A percentile compares a stretch with the other conserved stretches of the same genome.
Conservation (phyloP, 495 filamentous ascomycete species). For the Glonium stellatum region DNA sequence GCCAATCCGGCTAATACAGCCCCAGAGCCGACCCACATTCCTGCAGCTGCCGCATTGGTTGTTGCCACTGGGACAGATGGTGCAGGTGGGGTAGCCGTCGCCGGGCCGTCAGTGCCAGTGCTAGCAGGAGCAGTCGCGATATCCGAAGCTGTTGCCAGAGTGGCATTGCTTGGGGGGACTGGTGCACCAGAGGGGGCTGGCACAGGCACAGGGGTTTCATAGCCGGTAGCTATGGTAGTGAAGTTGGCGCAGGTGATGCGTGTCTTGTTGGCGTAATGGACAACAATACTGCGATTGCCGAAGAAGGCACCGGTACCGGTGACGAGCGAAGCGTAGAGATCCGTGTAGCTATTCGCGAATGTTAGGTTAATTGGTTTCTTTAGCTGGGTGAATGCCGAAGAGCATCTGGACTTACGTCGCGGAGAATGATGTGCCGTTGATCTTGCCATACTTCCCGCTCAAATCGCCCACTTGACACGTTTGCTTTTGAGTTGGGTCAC, state of each 20-base stretch:
- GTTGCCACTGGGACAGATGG: not conserved
- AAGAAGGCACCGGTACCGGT: conserved; percentile 58
- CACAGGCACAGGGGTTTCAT: not conserved
- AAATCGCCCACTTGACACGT: conserved; percentile 83
- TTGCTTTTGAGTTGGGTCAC: conserved; percentile 53
- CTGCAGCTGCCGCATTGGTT: not conserved
- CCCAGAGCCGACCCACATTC: not conserved
- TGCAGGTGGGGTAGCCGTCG: not conserved
- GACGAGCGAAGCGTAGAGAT: conserved; percentile 59
- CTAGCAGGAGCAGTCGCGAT: not conserved
- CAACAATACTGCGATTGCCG: conserved; percentile 69
- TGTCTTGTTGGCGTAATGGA: conserved; percentile 66
- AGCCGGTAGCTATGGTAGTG: conserved; percentile 7
- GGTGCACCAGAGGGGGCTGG: not conserved
- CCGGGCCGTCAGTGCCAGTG: not conserved
- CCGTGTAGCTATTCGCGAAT: conserved; percentile 45
- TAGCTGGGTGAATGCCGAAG: not conserved
- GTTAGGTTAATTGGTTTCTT: not conserved
- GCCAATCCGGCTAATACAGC: not conserved
- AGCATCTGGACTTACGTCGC: conserved; percentile 26
- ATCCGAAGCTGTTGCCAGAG: not conserved
- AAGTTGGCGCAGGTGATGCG: conserved; percentile 71
- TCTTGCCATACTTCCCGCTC: conserved; percentile 70
- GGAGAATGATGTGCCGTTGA: conserved; percentile 41
- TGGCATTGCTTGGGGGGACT: not conserved